Evolutionary conservation across 2,329 filamentous ascomycete species (phyloP).

Genomic region (Pseudogymnoascus sp.): DNA sequence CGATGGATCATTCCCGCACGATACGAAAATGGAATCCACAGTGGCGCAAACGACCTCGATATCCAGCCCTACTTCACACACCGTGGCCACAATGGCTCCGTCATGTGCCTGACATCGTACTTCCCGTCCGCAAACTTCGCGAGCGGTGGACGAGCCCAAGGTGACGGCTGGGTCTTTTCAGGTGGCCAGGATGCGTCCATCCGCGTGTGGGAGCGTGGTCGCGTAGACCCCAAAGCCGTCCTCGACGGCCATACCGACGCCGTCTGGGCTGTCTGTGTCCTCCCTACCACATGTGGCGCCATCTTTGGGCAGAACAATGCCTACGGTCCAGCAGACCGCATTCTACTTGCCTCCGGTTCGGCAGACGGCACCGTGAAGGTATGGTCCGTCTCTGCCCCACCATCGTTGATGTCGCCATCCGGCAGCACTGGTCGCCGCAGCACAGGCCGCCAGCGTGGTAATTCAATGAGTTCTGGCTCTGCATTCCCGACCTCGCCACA

Average conservation of each 20-base stretch:
- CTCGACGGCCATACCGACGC: conserved; percentile 92
- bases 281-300: conserved; percentile 72
- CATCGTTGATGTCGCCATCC: conserved; percentile 72
- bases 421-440: conserved; percentile 54
- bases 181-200: conserved; percentile 91
- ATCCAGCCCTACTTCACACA: conserved; percentile 93
- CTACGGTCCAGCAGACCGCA: conserved; percentile 74
- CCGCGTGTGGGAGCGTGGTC: conserved; percentile 87
- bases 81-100: conserved; percentile 82
- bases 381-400: conserved; percentile 89
- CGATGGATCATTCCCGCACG: conserved; percentile 88
- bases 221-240: conserved; percentile 91
- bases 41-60: conserved; percentile 62
- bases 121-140: conserved; percentile 82
- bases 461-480: conserved; percentile 90
- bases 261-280: conserved; percentile 89
- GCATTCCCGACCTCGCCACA: conserved; percentile 87
- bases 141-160: conserved; percentile 76
- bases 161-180: conserved; percentile 97
- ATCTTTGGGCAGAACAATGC: conserved; percentile 70
- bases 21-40: conserved; percentile 51
- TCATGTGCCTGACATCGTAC: conserved; percentile 80
- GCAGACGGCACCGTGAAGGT: conserved; percentile 88
- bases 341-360: conserved; percentile 82
- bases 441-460: conserved; percentile 69